These are phyloP conservation scores for Xylariales sp. DNA, from an alignment of 2,329 filamentous ascomycete genomes.

Conservation along the genomic window DNA sequence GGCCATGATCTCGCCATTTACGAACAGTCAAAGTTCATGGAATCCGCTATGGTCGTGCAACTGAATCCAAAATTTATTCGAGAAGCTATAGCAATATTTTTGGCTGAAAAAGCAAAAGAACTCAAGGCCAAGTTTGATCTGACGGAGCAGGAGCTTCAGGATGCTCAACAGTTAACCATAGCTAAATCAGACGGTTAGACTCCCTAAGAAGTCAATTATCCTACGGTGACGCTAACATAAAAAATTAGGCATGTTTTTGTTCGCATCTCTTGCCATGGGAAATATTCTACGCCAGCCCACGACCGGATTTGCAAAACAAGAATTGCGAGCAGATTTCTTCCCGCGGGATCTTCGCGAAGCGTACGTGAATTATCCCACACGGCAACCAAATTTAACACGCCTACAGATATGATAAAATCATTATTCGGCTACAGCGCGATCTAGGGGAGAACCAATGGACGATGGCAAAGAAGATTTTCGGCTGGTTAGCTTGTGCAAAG, in stretches of 20 bases:
- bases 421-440: constrained; percentile 40
- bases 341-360: constrained; percentile 12
- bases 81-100: constrained; percentile 10
- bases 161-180: background rate
- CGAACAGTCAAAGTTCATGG: constrained; percentile 9
- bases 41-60: constrained; percentile 7
- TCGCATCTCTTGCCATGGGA: constrained; percentile 48
- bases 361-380: constrained; percentile 3
- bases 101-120: constrained; percentile 8
- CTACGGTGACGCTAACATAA: background rate
- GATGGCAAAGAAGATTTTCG: constrained; percentile 50
- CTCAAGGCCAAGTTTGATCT: constrained; percentile 1
- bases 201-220: background rate
- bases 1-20: constrained; percentile 22
- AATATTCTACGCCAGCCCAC: constrained; percentile 45
- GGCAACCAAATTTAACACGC: background rate
- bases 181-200: constrained; percentile 18
- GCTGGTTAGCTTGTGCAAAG: constrained; percentile 55
- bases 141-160: constrained; percentile 7
- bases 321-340: constrained; percentile 25
- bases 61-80: background rate
- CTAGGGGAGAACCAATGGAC: constrained; percentile 40
- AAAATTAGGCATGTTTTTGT: constrained; percentile 50
- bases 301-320: constrained; percentile 34
- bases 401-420: constrained; percentile 48